phyloP scores from a whole-genome alignment of 495 filamentous ascomycete genomes.

The Penicillium ochrochloron region DNA sequence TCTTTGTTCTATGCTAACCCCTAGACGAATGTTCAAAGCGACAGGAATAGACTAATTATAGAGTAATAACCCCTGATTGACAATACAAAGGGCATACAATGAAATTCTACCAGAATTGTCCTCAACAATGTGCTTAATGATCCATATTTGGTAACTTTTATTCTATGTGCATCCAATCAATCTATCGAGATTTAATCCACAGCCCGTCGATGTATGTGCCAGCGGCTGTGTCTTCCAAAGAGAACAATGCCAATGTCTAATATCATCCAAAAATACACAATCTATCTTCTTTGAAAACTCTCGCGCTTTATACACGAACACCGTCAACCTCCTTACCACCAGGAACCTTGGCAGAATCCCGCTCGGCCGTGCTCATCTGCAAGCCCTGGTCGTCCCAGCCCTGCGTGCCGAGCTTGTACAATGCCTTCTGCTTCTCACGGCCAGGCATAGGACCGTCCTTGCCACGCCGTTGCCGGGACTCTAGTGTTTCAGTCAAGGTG shows the following conservation, averaged over 20 bases:
- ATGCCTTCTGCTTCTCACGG: slow-evolving; percentile 43
- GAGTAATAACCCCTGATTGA: neutral
- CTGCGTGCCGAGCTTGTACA: slow-evolving; percentile 47
- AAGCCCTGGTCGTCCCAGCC: slow-evolving; percentile 52
- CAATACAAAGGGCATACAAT: neutral
- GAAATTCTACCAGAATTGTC: neutral
- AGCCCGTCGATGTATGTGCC: neutral
- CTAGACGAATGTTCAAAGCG: neutral
- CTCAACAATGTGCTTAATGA: neutral
- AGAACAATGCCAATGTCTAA: slow-evolving; percentile 24
- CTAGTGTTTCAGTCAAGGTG: slow-evolving; percentile 63
- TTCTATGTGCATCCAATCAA: slow-evolving; percentile 23
- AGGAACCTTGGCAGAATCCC: slow-evolving; percentile 43
- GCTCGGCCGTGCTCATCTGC: slow-evolving; percentile 48
- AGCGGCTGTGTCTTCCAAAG: neutral
- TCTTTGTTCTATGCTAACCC: slow-evolving; percentile 10
- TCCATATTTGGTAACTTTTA: slow-evolving; percentile 23
- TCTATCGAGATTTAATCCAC: slow-evolving; percentile 21
- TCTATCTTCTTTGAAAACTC: no score
- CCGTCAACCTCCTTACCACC: slow-evolving; percentile 44
- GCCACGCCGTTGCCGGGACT: slow-evolving; percentile 63
- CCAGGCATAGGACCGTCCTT: slow-evolving; percentile 41
- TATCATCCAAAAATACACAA: slow-evolving; percentile 10
- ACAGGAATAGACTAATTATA: neutral
- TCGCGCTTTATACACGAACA: slow-evolving; percentile 27